phyloP scores from a whole-genome alignment of 148 eudicot species.

The Nepenthes gracilis region DNA sequence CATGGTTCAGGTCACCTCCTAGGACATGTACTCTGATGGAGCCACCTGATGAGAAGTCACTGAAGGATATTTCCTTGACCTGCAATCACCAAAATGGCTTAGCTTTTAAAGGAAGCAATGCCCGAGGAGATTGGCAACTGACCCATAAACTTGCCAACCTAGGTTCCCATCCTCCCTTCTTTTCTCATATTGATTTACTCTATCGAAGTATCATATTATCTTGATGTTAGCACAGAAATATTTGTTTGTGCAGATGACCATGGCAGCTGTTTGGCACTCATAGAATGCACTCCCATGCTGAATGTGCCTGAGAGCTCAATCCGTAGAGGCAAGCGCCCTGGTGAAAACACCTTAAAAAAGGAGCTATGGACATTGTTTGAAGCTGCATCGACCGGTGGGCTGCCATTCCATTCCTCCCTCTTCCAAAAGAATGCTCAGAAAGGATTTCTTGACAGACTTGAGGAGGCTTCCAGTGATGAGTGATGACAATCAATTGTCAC shows the following conservation, averaged over 20 bases:
- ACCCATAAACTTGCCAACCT: conserved; percentile 10
- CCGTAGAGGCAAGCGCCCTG: conserved; percentile 46
- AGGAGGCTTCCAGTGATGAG: conserved; percentile 55
- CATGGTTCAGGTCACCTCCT: conserved; percentile 84
- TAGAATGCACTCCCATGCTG: conserved; percentile 65
- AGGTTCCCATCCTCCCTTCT: conserved; percentile 12
- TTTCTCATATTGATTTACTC: background rate
- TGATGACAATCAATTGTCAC: conserved; percentile 2
- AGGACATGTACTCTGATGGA: conserved; percentile 78
- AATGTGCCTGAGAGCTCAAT: conserved; percentile 46
- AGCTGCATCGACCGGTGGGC: conserved; percentile 45
- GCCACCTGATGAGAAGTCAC: conserved; percentile 40
- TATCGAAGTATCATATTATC: background rate
- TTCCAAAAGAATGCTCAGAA: conserved; percentile 18
- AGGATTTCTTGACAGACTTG: conserved; percentile 76
- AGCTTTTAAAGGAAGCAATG: conserved; percentile 12
- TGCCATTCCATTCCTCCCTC: conserved; percentile 16
- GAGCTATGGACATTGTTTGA: conserved; percentile 90
- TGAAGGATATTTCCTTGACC: conserved; percentile 14
- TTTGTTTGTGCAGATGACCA: conserved; percentile 14
- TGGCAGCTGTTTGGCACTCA: conserved; percentile 10
- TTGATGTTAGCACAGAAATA: background rate
- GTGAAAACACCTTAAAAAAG: conserved; percentile 87
- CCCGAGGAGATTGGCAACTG: conserved; percentile 2
- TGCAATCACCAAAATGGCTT: conserved; percentile 13